Conservation (phyloP, 2,329 filamentous ascomycete species). For the Dryadomyces quercus-mongolicae region DNA sequence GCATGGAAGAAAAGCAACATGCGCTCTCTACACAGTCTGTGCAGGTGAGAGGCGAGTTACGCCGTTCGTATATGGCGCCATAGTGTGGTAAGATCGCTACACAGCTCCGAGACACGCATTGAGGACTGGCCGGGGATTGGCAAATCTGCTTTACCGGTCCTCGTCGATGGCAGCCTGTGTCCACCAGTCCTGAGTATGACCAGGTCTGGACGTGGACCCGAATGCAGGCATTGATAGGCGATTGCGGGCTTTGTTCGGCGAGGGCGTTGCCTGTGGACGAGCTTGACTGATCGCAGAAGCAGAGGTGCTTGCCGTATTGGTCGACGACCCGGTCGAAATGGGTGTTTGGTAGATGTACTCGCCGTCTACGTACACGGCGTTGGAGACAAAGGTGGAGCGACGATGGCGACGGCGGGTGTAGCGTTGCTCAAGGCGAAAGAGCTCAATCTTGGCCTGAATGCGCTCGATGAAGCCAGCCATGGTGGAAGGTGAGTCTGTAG, state of each 20-base stretch:
- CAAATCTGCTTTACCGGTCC: background rate
- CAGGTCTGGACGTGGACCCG: conserved; percentile 26
- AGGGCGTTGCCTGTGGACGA: conserved; percentile 15
- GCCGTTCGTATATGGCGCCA: background rate
- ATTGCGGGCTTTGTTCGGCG: conserved; percentile 26
- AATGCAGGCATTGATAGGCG: conserved; percentile 46
- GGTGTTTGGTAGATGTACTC: conserved; percentile 77
- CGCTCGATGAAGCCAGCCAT: conserved; percentile 40
- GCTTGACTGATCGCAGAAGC: conserved; percentile 25
- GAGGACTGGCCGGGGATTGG: background rate
- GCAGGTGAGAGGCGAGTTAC: too few species aligned
- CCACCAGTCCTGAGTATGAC: conserved; percentile 27
- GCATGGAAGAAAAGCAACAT: too few species aligned
- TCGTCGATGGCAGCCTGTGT: conserved; percentile 13
- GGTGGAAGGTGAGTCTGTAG: background rate
- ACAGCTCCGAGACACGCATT: background rate
- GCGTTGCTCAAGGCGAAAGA: conserved; percentile 89
- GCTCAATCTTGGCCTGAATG: conserved; percentile 63
- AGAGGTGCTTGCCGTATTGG: conserved; percentile 30
- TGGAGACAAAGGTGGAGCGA: conserved; percentile 78
- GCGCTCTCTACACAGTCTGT: too few species aligned
- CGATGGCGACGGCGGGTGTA: conserved; percentile 82
- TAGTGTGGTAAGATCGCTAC: background rate
- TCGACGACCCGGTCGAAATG: conserved; percentile 44
- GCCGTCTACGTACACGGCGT: conserved; percentile 86